These are phyloP conservation scores for Pleurotus citrinopileatus DNA, from an alignment of 768 basidiomycete species.

Conservation along the genomic window DNA sequence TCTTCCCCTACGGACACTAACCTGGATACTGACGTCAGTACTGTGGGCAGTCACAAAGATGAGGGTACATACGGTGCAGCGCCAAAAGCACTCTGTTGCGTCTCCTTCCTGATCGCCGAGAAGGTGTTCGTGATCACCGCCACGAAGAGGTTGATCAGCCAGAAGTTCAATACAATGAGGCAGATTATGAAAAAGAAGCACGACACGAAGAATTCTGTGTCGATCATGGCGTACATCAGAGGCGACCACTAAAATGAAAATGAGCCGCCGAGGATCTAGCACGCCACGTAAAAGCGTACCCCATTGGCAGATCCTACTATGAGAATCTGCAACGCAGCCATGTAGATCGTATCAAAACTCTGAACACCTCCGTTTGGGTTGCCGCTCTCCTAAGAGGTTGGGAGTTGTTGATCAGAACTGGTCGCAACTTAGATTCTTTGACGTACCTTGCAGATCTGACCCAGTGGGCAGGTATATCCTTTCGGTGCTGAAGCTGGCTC, in stretches of 20 bases:
- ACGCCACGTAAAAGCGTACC: conserved; percentile 36
- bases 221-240: conserved; percentile 87
- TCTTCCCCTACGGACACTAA: conserved; percentile 48
- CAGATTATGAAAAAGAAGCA: conserved; percentile 84
- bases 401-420: background rate
- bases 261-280: conserved; percentile 7
- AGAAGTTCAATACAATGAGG: conserved; percentile 87
- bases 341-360: conserved; percentile 89
- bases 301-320: conserved; percentile 79
- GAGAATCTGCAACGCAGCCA: conserved; percentile 77
- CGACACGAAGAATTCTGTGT: conserved; percentile 87
- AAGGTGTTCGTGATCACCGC: conserved; percentile 97
- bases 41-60: background rate
- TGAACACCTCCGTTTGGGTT: conserved; percentile 68
- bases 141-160: conserved; percentile 91
- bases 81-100: conserved; percentile 90
- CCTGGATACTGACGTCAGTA: conserved; percentile 17
- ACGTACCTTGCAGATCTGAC: conserved; percentile 75
- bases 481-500: conserved; percentile 39
- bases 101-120: conserved; percentile 80
- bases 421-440: too few species aligned
- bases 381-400: conserved; percentile 42
- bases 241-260: conserved; percentile 55
- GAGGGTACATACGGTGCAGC: conserved; percentile 61
- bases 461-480: conserved; percentile 88